Evolutionary conservation across 306 rosid species (phyloP), one percentile per base, ranked within the genome.

Genomic region (Sicyos edulis): DNA sequence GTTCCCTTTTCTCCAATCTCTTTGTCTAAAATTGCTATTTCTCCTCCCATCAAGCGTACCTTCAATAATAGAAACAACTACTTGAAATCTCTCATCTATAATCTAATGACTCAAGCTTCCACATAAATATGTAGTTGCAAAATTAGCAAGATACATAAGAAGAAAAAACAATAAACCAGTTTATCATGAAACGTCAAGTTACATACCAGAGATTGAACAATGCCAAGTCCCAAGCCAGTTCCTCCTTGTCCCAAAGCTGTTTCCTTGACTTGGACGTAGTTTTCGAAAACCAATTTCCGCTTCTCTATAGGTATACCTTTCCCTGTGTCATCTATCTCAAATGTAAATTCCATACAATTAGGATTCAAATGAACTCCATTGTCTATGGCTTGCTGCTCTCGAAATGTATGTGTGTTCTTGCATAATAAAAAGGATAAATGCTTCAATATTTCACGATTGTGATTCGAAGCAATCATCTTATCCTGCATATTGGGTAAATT

Each of bases 171-270:
- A 45, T 2, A 21, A 53, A 32, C 5, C 17, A 58, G 10, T 11
- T 58, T 24, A 24, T 24, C 64, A 24, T 58, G 26, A 37, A 62
- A 34, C 4, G 52, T 34, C 4, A 17, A 66, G 71, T 45, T 66
- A 72, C 85, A 20, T 82, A 90, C 98, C 86, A 90, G 49, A 5
- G 96, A 90, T 10, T 87, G 89, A 60, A 92, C 96, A 74, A 92
- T 92, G 45, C 96, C 96, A 64, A 92, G 96, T 82, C 98, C 96
- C 69, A 92, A 87, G 69, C 98, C 96, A 80, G 96, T 88, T 80
- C 96, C 96, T 50, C 83, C 90, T 71, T 74, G 82, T 14, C 86
- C 87, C 65, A 76, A 56, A 64, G 84, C 73, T 42, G 84, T 87
- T 71, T 90, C 88, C 68, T 83, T 88, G 50, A 90, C 88, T 82